A percentile compares a stretch with the other conserved stretches of the same genome.
Evolutionary conservation across 305 asterid genomes (phyloP).

Genomic region (Coffea humblotiana): DNA sequence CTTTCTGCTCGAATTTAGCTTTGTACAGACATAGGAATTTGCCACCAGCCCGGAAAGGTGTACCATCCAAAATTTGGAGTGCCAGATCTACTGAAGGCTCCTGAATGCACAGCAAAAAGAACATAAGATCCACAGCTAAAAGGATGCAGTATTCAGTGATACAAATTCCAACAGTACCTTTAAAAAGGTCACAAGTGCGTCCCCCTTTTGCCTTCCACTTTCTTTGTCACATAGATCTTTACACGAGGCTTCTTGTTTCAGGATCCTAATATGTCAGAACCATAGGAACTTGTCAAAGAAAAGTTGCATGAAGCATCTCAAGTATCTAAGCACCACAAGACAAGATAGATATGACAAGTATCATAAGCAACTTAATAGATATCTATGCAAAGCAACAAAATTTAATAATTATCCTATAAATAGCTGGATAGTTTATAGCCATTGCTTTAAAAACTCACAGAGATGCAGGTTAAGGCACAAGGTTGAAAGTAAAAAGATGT

Average conservation of each 20-base stretch:
- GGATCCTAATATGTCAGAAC: conserved; percentile 62
- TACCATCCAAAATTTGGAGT: conserved; percentile 78
- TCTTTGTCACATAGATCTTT: conserved; percentile 84
- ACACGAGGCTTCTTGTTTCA: conserved; percentile 91
- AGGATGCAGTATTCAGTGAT: conserved; percentile 14
- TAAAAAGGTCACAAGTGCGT: conserved; percentile 86
- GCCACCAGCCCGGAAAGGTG: conserved; percentile 79
- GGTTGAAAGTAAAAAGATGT: not conserved
- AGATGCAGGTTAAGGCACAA: not conserved
- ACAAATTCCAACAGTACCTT: conserved; percentile 55
- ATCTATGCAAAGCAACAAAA: not conserved
- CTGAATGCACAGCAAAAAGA: conserved; percentile 35
- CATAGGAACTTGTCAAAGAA: conserved; percentile 18
- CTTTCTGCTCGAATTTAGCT: conserved; percentile 97
- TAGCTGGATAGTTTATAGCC: not conserved
- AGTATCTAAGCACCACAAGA: not conserved
- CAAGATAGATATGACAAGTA: not conserved
- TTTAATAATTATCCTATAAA: not conserved
- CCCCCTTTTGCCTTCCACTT: conserved; percentile 88
- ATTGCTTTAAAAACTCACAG: not conserved
- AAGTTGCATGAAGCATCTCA: not conserved
- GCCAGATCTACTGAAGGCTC: conserved; percentile 93
- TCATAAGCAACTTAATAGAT: not conserved
- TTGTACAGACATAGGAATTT: conserved; percentile 75
- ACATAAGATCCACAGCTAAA: conserved; percentile 1